Evolutionary conservation across 768 basidiomycete species (phyloP), one percentile per base, ranked within the genome.

Genomic region (Russula abietina): DNA sequence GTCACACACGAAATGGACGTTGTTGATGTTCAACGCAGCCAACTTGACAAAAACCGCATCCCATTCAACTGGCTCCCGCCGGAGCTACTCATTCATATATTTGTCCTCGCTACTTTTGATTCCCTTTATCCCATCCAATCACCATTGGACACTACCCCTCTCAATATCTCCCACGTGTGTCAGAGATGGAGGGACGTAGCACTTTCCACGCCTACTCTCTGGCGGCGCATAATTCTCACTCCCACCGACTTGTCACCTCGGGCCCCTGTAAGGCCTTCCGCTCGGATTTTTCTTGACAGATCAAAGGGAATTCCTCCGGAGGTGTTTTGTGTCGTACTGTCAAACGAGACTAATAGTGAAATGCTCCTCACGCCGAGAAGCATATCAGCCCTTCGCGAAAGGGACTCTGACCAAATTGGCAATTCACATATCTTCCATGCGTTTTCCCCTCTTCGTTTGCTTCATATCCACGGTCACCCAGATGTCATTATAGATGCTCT

Each of bases 21-120:
- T n/a, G 60, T 67, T 6, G 49, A 57, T 28, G 33, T 10, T 3
- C 41, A 62, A 46, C 57, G 51, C 57, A 43, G 52, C 30, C 55
- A 60, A 10, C 52, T 63, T 16, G 56, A 62, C 45, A 24, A 50
- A 8, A 39, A 54, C 16, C 28, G n/a, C 32, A 49, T 61, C 33
- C 60, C 60, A 12, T 60, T 65, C 36, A 22, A 65, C 45, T 54
- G 57, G 66, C 49, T 67, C 24, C 66, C 64, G 1, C 46, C 60
- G 10, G 66, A 67, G 53, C 66, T 67, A n/a, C 60, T 67, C 54
- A 52, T 59, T 19, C n/a, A 59, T 33, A 65, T 65, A 6, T 67
- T 67, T 46, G 32, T 57, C 14, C 33, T 65, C 2, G 19, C 53
- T 39, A 61, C 52, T 38, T 24, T 65, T 22, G 26, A 32, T 33